These are phyloP conservation scores for Malassezia brasiliensis DNA, from an alignment of 1,284 basidiomycete species.

Conservation along the genomic window DNA sequence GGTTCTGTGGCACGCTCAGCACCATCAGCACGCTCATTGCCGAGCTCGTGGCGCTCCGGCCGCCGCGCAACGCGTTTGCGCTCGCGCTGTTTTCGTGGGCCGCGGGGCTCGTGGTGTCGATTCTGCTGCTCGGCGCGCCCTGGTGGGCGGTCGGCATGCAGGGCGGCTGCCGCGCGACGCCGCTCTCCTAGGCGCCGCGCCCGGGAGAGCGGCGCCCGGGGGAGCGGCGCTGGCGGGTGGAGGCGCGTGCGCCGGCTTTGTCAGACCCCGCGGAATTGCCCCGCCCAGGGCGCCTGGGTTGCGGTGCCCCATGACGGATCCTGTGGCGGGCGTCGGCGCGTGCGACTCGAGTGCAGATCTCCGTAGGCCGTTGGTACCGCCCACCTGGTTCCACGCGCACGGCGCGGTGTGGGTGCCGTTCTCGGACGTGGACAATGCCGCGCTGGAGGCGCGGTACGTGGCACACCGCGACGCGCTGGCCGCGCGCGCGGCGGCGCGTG, in stretches of 20 bases:
- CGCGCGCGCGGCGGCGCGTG: not conserved
- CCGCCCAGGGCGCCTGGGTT: too few species aligned
- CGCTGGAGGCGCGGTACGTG: slow-evolving; percentile 29
- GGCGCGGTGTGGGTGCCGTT: slow-evolving; percentile 37
- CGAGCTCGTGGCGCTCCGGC: slow-evolving; percentile 61
- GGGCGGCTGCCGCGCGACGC: slow-evolving; percentile 21
- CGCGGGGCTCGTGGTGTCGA: slow-evolving; percentile 26
- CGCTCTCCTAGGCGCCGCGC: not conserved
- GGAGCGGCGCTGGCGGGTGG: too few species aligned
- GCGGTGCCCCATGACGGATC: not conserved
- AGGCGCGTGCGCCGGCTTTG: too few species aligned
- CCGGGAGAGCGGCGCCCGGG: too few species aligned
- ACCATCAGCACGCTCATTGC: slow-evolving; percentile 88
- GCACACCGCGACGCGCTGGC: not conserved
- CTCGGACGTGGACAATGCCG: slow-evolving; percentile 26
- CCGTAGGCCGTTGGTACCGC: not conserved
- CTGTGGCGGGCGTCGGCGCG: not conserved
- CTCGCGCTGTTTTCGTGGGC: slow-evolving; percentile 33
- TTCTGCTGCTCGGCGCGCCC: slow-evolving; percentile 34
- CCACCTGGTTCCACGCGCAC: slow-evolving; percentile 38
- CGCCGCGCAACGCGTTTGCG: slow-evolving; percentile 24
- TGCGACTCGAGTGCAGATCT: not conserved
- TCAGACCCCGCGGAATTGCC: too few species aligned
- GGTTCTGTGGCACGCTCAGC: slow-evolving; percentile 88
- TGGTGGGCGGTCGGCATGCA: slow-evolving; percentile 39